Evolutionary conservation across 228 moss, liverwort and hornwort species (phyloP), one percentile per base, ranked within the genome.

Genomic region (Sphagnum fallax): DNA sequence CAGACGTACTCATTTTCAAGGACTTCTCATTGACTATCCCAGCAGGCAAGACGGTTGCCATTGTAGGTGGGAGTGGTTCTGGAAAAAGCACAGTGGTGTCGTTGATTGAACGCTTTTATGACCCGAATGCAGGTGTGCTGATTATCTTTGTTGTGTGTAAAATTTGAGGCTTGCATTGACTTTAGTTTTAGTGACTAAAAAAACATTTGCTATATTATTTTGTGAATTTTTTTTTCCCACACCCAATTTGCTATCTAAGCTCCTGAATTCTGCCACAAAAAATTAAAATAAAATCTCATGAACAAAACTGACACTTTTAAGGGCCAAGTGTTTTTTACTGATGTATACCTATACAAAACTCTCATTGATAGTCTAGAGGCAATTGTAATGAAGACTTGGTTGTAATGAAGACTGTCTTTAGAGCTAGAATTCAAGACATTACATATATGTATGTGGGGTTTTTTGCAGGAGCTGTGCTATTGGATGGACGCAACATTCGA

Each of bases 61-160:
- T 97, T 51, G 97, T 97, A 5, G 97, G 97, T 11, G 87, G 83
- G 67, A 92, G 92, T 6, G 95, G 95, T 8, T 90, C 90, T 5
- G 95, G 95, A 15, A 96, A 97, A 66, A 88, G 89, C 63, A 97
- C 93, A 4, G 91, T 90, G 0, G 79, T 97, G 52, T 90, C 93
- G 5, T 73, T 97, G 71, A 91, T 97, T 58, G 93, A 97, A 65
- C 87, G 97, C 16, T 97, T 97, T 60, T 97, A 97, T 51, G 97
- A 97, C 62, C 93, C 93, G 5, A 72, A 65, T n/a, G 74, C 71
- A 71, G 88, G 88, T 88, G 57, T 47, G 68, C 10, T 55, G 5
- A 16, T n/a, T 16, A 18, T 52, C 50, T 16, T n/a, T 10, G 50
- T 16, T 49, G 13, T 52, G 18, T 51, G 55, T 12, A 55, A 12